Conservation (phyloP, 306 rosid species). For the Mucuna pruriens region DNA sequence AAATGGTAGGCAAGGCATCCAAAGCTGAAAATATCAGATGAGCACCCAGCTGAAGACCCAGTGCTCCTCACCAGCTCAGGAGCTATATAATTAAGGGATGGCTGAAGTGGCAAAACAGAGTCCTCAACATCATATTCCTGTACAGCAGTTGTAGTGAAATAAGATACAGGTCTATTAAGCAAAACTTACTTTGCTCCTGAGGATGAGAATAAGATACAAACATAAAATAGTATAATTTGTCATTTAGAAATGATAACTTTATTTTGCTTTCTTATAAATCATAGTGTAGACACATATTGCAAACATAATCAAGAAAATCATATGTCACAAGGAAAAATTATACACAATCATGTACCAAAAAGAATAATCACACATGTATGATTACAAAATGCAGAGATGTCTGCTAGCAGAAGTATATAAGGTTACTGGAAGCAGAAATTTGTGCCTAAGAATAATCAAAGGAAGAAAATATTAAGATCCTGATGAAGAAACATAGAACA, state of each 20-base stretch:
- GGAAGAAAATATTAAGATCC: slow-evolving; percentile 1
- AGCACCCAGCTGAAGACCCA: slow-evolving; percentile 59
- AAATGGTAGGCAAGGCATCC: slow-evolving; percentile 96
- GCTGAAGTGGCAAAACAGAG: slow-evolving; percentile 90
- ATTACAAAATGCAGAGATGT: slow-evolving; percentile 12
- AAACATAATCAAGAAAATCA: slow-evolving; percentile 24
- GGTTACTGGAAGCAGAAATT: not conserved
- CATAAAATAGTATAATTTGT: not conserved
- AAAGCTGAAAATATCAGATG: slow-evolving; percentile 93
- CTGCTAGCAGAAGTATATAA: not conserved
- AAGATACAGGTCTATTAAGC: slow-evolving; percentile 15
- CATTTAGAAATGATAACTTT: not conserved
- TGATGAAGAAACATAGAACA: slow-evolving; percentile 26
- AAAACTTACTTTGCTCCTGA: slow-evolving; percentile 4
- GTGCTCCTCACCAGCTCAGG: slow-evolving; percentile 88
- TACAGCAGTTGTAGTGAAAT: slow-evolving; percentile 34
- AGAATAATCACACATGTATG: not conserved
- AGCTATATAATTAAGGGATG: slow-evolving; percentile 90
- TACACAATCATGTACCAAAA: slow-evolving; percentile 13
- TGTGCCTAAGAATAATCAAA: slow-evolving; percentile 20
- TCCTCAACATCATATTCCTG: slow-evolving; percentile 99
- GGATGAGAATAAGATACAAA: slow-evolving; percentile 14
- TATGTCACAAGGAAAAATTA: not conserved
- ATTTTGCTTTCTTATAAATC: not conserved
- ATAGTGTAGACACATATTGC: not conserved